Conservation (phyloP, 345 rosid genomes). For the Orychophragmus violaceus region DNA sequence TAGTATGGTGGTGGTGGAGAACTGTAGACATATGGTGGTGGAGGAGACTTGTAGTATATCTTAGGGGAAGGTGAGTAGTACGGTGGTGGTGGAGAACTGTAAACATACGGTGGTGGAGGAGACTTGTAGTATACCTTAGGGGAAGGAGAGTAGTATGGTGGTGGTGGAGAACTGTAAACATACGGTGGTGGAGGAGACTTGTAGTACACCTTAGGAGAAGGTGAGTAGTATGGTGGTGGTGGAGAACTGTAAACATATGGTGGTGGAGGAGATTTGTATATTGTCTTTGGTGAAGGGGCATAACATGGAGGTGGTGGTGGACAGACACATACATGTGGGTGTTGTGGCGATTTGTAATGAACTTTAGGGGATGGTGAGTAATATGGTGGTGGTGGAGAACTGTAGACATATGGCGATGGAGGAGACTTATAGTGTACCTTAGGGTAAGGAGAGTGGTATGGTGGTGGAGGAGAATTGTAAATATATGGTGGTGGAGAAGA, state of each 20-base stretch:
- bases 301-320: conserved; percentile 10
- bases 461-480: conserved; percentile 10
- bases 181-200: background rate
- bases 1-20: background rate
- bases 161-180: background rate
- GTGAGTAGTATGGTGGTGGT: background rate
- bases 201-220: background rate
- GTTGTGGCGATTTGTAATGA: background rate
- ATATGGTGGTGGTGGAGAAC: conserved; percentile 10
- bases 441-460: background rate
- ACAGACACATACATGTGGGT: background rate
- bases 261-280: background rate
- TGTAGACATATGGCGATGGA: background rate
- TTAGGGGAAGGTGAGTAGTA: background rate
- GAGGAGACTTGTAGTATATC: background rate
- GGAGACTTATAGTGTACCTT: background rate
- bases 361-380: background rate
- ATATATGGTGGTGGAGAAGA: conserved; percentile 10
- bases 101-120: background rate
- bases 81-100: background rate
- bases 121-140: background rate
- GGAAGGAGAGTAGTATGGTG: background rate
- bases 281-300: background rate
- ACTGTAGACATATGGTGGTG: background rate
- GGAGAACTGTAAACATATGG: background rate